phyloP scores from a whole-genome alignment of 2,329 filamentous ascomycete genomes.

The Aureobasidium sp. region DNA sequence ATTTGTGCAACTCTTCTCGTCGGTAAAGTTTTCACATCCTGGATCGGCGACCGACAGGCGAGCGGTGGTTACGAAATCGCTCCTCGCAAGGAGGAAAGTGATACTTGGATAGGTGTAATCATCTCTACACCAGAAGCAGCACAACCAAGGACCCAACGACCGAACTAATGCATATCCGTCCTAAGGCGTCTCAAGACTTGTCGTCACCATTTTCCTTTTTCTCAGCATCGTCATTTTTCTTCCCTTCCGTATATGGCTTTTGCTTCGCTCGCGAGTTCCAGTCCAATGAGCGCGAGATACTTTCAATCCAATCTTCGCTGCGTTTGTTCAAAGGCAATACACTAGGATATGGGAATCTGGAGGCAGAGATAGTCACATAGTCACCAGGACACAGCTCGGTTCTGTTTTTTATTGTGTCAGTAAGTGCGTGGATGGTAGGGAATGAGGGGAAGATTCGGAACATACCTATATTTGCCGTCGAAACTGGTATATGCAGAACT shows the following conservation, averaged over 20 bases:
- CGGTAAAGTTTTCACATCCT: too few relatives aligned
- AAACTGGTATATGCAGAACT: constrained; percentile 98
- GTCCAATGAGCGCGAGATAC: constrained; percentile 79
- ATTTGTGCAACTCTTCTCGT: too few relatives aligned
- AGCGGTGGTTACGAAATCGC: too few relatives aligned
- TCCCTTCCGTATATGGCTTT: constrained; percentile 57
- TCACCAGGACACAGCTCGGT: constrained; percentile 77
- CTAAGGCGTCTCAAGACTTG: not conserved
- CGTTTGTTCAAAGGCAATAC: constrained; percentile 61
- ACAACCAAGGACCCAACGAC: too few relatives aligned
- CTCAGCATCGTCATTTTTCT: not conserved
- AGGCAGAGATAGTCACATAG: constrained; percentile 87
- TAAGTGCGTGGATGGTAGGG: too few relatives aligned
- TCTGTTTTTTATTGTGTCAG: constrained; percentile 22
- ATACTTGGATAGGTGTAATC: too few relatives aligned
- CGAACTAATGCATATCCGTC: not conserved
- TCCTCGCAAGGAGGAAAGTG: too few relatives aligned
- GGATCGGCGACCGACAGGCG: too few relatives aligned
- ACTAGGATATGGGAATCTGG: constrained; percentile 81
- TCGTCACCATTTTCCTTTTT: not conserved
- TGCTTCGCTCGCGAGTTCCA: constrained; percentile 87
- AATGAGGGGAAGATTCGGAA: not conserved
- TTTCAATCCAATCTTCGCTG: constrained; percentile 87
- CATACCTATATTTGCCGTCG: constrained; percentile 89
- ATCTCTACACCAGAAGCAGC: too few relatives aligned